Evolutionary conservation across 768 basidiomycete species (phyloP), one percentile per base, ranked within the genome.

Genomic region (Lactarius sanguifluus): DNA sequence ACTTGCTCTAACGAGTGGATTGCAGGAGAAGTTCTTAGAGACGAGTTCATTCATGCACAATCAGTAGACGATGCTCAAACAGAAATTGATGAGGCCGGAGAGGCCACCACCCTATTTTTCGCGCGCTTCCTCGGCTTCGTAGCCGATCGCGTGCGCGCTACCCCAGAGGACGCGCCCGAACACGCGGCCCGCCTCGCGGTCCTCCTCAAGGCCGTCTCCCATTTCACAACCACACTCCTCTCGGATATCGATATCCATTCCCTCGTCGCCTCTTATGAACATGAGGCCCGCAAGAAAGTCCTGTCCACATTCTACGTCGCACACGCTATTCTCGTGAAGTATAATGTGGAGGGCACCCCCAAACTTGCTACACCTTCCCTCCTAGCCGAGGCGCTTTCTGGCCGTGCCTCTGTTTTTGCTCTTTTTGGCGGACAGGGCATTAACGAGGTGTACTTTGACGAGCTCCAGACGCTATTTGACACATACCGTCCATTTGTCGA

Each of bases 381-480:
- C 28, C 77, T 96, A 64, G 76, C 80, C 13, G 87, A 89, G 45
- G 85, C 86, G 40, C 73, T 78, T 56, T 75, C 81, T n/a, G 84
- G 85, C 56, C 83, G 88, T 54, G 89, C 86, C 62, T 90, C 84
- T 57, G 79, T 98, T 72, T 98, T 91, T 78, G 96, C 94, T 60
- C 81, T 99, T 47, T 99, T 99, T 75, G 96, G 96, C 60, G 97
- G 97, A 16, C 97, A 99, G 78, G 97, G 97, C 65, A 93, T 91
- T 66, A 98, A 98, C 77, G 97, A 98, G 75, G 91, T 96, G 66
- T 99, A 98, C 80, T 94, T 98, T 76, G 92, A 96, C 76, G 97
- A 98, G 76, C 84, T 99, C 23, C 92, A 96, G 79, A 80, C 82
- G 59, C 87, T 98, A 60, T 95, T 92, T 78, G 90, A 97, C 78